These are phyloP conservation scores for Metschnikowia arizonensis DNA, from an alignment of 805 yeast species.

Conservation along the genomic window DNA sequence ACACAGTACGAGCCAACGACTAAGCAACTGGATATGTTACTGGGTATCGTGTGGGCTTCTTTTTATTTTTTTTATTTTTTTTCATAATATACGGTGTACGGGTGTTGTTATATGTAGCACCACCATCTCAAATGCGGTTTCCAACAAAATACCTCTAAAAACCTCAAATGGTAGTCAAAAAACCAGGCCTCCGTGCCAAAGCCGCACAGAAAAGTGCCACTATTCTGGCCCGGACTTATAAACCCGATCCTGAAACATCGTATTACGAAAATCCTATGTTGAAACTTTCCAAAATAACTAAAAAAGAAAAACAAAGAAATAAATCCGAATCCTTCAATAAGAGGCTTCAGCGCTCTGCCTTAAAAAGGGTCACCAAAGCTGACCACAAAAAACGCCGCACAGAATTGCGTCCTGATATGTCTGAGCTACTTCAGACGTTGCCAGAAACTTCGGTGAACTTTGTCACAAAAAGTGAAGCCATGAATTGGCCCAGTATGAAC, in stretches of 20 bases:
- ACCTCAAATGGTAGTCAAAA: constrained; percentile 27
- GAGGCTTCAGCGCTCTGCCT: constrained; percentile 23
- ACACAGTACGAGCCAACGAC: too few species aligned
- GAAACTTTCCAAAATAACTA: constrained; percentile 49
- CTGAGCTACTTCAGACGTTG: constrained; percentile 55
- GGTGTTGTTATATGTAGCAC: constrained; percentile 1
- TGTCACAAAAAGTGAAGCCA: constrained; percentile 11
- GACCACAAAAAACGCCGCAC: constrained; percentile 58
- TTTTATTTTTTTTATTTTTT: too few species aligned
- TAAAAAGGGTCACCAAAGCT: constrained; percentile 59
- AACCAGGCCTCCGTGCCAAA: constrained; percentile 34
- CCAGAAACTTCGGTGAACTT: constrained; percentile 28
- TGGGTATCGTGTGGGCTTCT: too few species aligned
- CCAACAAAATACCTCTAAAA: background rate
- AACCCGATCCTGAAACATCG: constrained; percentile 9
- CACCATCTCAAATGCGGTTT: background rate
- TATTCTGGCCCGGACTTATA: constrained; percentile 13
- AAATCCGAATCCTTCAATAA: constrained; percentile 38
- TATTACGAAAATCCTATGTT: constrained; percentile 46
- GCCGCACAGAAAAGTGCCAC: constrained; percentile 8
- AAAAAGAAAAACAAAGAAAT: constrained; percentile 47
- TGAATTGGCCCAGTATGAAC: constrained; percentile 5
- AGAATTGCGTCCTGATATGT: constrained; percentile 60
- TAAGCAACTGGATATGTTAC: too few species aligned
- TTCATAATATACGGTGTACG: too few species aligned